Evolutionary conservation across 164 flowering plant species (phyloP).

Genomic region (Liquidambar formosana): DNA sequence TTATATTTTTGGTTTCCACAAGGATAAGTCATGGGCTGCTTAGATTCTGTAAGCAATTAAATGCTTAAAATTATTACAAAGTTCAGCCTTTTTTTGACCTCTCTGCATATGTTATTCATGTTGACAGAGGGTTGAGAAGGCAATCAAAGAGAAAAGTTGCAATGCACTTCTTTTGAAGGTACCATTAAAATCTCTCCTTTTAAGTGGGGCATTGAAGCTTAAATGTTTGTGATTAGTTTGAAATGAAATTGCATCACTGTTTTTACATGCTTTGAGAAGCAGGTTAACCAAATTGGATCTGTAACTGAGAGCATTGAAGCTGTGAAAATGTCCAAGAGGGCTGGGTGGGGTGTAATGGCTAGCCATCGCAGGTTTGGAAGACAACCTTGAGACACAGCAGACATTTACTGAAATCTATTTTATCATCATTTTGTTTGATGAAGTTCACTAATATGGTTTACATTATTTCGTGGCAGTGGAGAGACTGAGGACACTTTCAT

Average conservation of each 20-base stretch:
- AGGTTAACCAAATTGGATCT: conserved; percentile 94
- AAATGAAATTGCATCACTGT: background rate
- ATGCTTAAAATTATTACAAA: background rate
- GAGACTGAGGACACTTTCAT: conserved; percentile 95
- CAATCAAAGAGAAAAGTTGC: conserved; percentile 69
- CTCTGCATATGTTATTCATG: background rate
- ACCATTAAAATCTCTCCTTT: background rate
- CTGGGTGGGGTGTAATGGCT: conserved; percentile 99
- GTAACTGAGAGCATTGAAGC: conserved; percentile 97
- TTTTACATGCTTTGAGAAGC: conserved; percentile 13
- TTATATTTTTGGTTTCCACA: background rate
- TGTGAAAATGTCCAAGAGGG: conserved; percentile 85
- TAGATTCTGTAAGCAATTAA: background rate
- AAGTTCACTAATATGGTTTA: background rate
- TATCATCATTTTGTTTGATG: background rate
- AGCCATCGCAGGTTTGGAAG: conserved; percentile 77
- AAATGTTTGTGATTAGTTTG: background rate
- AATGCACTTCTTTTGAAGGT: conserved; percentile 89
- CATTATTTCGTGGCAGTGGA: conserved; percentile 52
- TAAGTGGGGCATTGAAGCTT: background rate
- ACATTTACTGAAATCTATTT: background rate
- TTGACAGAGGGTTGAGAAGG: conserved; percentile 83
- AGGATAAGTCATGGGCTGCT: background rate
- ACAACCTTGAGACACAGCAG: background rate
- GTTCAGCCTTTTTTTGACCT: conserved; percentile 1